Evolutionary conservation across 331 rosid genomes (phyloP).

Genomic region (Cydonia oblonga): DNA sequence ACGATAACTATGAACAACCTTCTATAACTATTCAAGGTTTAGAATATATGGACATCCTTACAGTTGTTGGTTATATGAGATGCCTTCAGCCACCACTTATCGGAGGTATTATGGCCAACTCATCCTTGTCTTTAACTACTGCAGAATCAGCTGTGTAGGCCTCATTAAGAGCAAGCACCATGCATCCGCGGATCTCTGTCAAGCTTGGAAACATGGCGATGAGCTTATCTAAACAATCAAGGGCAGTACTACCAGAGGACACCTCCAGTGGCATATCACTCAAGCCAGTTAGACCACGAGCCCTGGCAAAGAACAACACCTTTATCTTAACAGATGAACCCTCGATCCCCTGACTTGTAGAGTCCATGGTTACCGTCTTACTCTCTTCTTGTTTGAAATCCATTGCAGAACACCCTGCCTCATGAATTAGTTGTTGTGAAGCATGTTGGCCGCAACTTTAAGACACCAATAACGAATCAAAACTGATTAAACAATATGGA

Average conservation of each 20-base stretch:
- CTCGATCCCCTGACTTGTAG: not conserved
- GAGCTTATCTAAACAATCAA: constrained; percentile 59
- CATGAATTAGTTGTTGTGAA: not conserved
- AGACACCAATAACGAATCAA: not conserved
- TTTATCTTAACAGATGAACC: constrained; percentile 41
- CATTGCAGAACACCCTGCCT: constrained; percentile 1
- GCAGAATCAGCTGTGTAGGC: constrained; percentile 53
- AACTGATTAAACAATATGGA: too few species aligned
- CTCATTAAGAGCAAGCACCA: constrained; percentile 78
- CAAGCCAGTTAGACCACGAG: constrained; percentile 65
- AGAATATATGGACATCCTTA: not conserved
- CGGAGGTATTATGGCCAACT: constrained; percentile 82
- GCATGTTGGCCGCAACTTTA: not conserved
- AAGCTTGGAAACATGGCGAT: constrained; percentile 54
- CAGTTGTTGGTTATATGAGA: not conserved
- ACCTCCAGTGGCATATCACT: constrained; percentile 56
- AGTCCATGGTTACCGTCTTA: constrained; percentile 10
- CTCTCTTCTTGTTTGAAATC: not conserved
- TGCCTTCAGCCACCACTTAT: constrained; percentile 62
- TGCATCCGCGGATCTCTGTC: constrained; percentile 63
- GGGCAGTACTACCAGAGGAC: constrained; percentile 55
- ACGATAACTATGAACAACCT: not conserved
- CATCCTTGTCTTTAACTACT: constrained; percentile 56
- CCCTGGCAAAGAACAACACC: constrained; percentile 77
- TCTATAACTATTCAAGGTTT: not conserved